Conservation (phyloP, 2,329 filamentous ascomycete species). For the Xylariaceae sp. region DNA sequence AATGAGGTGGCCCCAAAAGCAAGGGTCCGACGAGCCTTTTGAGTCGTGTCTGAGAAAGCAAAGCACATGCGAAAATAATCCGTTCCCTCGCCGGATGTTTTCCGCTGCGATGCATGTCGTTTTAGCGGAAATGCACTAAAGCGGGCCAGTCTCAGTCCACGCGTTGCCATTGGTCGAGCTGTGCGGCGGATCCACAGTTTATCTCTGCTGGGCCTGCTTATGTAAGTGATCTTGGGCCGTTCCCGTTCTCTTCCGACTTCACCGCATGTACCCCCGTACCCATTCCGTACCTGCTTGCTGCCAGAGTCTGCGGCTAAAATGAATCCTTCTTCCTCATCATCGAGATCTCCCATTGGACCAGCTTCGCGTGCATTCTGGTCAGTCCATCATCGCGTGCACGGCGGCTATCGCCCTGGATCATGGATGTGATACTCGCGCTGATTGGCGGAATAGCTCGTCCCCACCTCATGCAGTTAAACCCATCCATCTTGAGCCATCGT, state of each 20-base stretch:
- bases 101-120: too few species aligned
- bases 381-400: constrained; percentile 9
- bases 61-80: too few species aligned
- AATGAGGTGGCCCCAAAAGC: background rate
- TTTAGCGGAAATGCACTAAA: too few species aligned
- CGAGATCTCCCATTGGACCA: background rate
- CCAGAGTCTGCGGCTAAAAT: background rate
- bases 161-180: too few species aligned
- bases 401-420: constrained; percentile 15
- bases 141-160: too few species aligned
- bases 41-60: background rate
- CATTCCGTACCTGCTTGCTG: background rate
- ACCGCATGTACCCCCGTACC: background rate
- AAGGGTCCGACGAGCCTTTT: background rate
- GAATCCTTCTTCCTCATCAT: background rate
- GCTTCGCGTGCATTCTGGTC: constrained; percentile 3
- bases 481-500: constrained; percentile 22
- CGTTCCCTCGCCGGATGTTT: too few species aligned
- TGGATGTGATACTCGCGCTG: constrained; percentile 25
- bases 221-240: too few species aligned
- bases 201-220: too few species aligned
- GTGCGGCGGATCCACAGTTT: too few species aligned
- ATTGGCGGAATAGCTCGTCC: constrained; percentile 23
- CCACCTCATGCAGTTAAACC: constrained; percentile 21
- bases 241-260: too few species aligned